phyloP scores from a whole-genome alignment of 129 eudicot genomes.

The Logfia minima region DNA sequence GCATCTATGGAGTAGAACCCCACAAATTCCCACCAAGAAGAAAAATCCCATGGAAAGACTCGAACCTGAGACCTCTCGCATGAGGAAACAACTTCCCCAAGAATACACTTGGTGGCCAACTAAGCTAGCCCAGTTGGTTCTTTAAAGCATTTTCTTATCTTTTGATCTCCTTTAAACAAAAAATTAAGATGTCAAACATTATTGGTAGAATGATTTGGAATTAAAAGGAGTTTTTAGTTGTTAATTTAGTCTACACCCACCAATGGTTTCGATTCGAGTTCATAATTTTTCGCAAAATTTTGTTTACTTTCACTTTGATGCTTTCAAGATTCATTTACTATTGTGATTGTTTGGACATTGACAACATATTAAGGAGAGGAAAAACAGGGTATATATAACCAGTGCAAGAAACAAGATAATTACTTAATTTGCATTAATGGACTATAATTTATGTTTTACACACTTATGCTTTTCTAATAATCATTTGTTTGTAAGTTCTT shows the following conservation, averaged over 20 bases:
- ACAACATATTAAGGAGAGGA: not conserved
- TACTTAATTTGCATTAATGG: too few species aligned
- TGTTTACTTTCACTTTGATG: not conserved
- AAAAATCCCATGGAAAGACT: too few species aligned
- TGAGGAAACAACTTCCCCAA: too few species aligned
- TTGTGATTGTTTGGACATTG: not conserved
- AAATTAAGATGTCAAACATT: constrained; percentile 29
- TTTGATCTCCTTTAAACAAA: not conserved
- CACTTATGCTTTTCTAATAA: too few species aligned
- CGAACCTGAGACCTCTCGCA: too few species aligned
- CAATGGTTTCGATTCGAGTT: constrained; percentile 14
- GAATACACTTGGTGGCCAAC: too few species aligned
- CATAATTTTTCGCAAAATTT: not conserved
- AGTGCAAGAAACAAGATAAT: too few species aligned
- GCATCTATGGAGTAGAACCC: too few species aligned
- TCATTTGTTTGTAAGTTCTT: too few species aligned
- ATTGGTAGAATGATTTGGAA: constrained; percentile 22
- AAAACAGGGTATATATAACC: not conserved
- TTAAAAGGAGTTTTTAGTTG: constrained; percentile 17
- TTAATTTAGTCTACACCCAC: constrained; percentile 22
- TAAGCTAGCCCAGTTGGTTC: too few species aligned
- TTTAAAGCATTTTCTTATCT: not conserved
- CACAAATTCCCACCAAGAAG: too few species aligned
- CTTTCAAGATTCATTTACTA: not conserved
- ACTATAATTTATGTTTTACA: too few species aligned